phyloP scores from a whole-genome alignment of 1,284 basidiomycete genomes.

The Puccinia hordei region DNA sequence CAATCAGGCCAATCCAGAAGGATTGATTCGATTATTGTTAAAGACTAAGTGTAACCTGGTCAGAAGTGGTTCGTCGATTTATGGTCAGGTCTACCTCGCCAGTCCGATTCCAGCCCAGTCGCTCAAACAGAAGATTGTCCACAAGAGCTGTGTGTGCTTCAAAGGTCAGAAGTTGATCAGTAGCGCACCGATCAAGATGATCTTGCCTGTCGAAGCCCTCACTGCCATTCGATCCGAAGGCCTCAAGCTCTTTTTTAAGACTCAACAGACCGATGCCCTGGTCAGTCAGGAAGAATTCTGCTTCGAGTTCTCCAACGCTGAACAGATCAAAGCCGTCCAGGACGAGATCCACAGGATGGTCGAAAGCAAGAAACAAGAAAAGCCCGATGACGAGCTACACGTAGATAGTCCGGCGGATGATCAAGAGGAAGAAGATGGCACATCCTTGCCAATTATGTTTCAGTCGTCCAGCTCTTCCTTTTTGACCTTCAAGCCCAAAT shows the following conservation, averaged over 20 bases:
- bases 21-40: conserved; percentile 29
- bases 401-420: conserved; percentile 21
- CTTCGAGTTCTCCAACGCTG: conserved; percentile 81
- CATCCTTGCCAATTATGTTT: conserved; percentile 76
- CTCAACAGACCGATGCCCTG: background rate
- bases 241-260: background rate
- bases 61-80: conserved; percentile 76
- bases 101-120: conserved; percentile 65
- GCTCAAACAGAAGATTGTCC: conserved; percentile 71
- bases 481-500: conserved; percentile 85
- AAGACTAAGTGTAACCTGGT: conserved; percentile 68
- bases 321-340: conserved; percentile 60
- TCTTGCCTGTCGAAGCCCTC: conserved; percentile 84
- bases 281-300: conserved; percentile 83
- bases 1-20: conserved; percentile 4
- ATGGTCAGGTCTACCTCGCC: conserved; percentile 81
- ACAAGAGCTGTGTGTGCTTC: conserved; percentile 39
- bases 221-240: conserved; percentile 72
- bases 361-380: background rate
- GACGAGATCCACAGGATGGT: conserved; percentile 17
- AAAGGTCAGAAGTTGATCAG: conserved; percentile 44
- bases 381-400: background rate
- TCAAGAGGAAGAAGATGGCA: conserved; percentile 49
- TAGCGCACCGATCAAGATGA: conserved; percentile 69
- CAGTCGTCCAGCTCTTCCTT: conserved; percentile 88